Evolutionary conservation across 352 stramenopile species (phyloP), one percentile per base, ranked within the genome.

Genomic region (Pilasporangium apinafurcum): DNA sequence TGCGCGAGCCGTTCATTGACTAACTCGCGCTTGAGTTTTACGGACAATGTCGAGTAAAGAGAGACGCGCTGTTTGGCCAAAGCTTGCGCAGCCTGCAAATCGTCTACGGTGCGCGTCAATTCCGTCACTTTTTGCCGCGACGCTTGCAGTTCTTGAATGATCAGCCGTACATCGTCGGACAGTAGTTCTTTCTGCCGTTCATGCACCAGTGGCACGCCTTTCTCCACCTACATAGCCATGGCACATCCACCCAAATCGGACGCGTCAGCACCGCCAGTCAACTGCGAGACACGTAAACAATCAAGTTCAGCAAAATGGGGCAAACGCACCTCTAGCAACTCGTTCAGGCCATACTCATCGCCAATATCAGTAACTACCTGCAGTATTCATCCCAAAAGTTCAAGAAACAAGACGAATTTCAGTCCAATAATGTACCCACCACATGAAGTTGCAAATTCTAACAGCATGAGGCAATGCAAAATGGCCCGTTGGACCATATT

Each of bases 1-100:
- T 86, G 73, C 8, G 76, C 76, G 24, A 89, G 57, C 39, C 76
- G 68, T 53, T 92, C 79, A 51, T 83, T 74, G 44, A 92, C 64
- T 49, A 92, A 63, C 27, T 87, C 71, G 32, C 74, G 70, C 49
- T 83, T 85, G 31, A 92, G 56, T 45, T 89, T 83, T 32, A 68
- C 40, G 16, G 74, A 55, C 0, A 89, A 36, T 18, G 68, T 71
- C 39, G 59, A 51, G 49, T 82, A 86, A 6, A 92, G 56, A 33
- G 64, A 48, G 12, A 86, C 17, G 0, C 73, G 63, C 42, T 87
- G 63, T 25, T 60, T 68, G 1, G 62, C 51, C 6, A 85, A 40
- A 36, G 50, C 56, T 30, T 92, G 74, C 38, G 86, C 79, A 10
- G 63, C 65, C 27, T 67, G 63, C 35, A 89, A 46, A 24, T 74